phyloP scores from a whole-genome alignment of 2,329 filamentous ascomycete genomes.

The Penicillium psychrosexuale region DNA sequence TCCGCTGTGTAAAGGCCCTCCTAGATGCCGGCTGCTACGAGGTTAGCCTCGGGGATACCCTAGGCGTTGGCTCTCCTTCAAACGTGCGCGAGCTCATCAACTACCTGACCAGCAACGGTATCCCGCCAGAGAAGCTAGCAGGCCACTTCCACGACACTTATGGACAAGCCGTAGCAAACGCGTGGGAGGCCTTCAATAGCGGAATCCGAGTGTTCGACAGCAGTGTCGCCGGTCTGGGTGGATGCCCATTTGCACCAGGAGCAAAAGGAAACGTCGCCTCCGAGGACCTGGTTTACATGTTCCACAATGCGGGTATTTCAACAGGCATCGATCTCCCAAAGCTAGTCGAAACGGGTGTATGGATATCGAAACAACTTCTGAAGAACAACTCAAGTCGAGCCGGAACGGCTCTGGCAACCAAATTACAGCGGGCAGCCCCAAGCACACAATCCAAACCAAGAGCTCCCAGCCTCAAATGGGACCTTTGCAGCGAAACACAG shows the following conservation, averaged over 20 bases:
- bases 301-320: constrained; percentile 59
- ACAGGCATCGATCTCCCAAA: constrained; percentile 66
- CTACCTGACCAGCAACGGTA: constrained; percentile 45
- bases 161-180: constrained; percentile 80
- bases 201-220: constrained; percentile 77
- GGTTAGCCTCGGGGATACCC: constrained; percentile 86
- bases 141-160: constrained; percentile 91
- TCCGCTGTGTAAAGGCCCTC: constrained; percentile 56
- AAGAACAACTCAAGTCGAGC: constrained; percentile 24
- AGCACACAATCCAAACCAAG: too few relatives aligned
- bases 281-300: constrained; percentile 77
- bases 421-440: too few relatives aligned
- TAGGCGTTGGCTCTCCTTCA: constrained; percentile 72
- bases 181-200: constrained; percentile 70
- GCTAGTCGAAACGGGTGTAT: constrained; percentile 65
- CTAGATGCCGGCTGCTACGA: constrained; percentile 87
- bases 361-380: constrained; percentile 58
- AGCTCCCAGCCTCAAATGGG: constrained; percentile 15
- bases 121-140: constrained; percentile 68
- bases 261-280: constrained; percentile 84
- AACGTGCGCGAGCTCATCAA: constrained; percentile 33
- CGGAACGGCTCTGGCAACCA: neutral
- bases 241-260: constrained; percentile 80
- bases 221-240: constrained; percentile 75
- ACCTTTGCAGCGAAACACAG: constrained; percentile 16